Percentiles rank a stretch among this genome's conserved stretches.
Conservation (phyloP, 2,329 filamentous ascomycete species). For the Trichoderma brevicompactum region DNA sequence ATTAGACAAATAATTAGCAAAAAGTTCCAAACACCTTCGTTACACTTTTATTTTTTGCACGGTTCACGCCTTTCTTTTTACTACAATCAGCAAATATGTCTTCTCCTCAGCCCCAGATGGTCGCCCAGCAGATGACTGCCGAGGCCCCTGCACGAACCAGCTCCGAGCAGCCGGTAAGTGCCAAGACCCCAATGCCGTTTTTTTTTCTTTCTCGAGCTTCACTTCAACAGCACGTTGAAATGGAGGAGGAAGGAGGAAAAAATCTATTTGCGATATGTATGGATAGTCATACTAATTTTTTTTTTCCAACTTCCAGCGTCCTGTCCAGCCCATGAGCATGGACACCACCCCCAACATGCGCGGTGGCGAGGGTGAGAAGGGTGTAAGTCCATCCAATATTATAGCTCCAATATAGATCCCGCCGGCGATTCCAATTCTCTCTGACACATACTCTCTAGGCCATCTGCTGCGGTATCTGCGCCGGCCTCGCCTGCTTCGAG, state of each 20-base stretch:
- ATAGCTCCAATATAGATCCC: background rate
- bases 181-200: constrained; percentile 1
- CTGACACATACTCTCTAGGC: constrained; percentile 36
- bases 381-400: constrained; percentile 40
- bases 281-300: background rate
- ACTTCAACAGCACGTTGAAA: background rate
- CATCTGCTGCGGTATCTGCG: constrained; percentile 48
- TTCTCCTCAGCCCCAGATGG: constrained; percentile 38
- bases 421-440: background rate
- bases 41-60: background rate
- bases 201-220: background rate
- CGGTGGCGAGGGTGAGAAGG: constrained; percentile 44
- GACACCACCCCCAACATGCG: constrained; percentile 40
- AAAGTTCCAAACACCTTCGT: background rate
- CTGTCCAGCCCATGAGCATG: constrained; percentile 43
- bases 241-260: background rate
- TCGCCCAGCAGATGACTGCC: constrained; percentile 41
- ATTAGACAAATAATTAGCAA: background rate
- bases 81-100: constrained; percentile 24
- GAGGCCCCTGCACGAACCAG: constrained; percentile 37
- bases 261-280: background rate
- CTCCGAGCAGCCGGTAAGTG: constrained; percentile 44
- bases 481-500: constrained; percentile 48
- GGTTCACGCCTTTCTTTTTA: background rate
- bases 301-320: constrained; percentile 36